These are phyloP conservation scores for Exophiala oligosperma DNA, from an alignment of 2,329 filamentous ascomycete genomes.

Conservation along the genomic window DNA sequence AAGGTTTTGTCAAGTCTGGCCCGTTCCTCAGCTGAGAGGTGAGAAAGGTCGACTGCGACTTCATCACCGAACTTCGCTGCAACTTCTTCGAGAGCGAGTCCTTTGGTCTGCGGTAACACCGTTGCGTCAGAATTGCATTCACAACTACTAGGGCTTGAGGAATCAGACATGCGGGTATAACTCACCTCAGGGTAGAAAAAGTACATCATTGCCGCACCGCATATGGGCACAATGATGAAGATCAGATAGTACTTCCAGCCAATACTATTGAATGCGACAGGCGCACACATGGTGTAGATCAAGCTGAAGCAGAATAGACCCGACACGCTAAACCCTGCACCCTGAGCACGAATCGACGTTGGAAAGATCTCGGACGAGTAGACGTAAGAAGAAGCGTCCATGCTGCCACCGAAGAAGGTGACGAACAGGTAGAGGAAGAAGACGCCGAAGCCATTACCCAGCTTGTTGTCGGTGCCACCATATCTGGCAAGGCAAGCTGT, in stretches of 20 bases:
- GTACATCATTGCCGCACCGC: conserved; percentile 26
- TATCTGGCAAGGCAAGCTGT: conserved; percentile 38
- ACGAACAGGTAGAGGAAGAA: conserved; percentile 43
- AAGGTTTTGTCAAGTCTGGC: conserved; percentile 17
- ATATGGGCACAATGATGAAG: conserved; percentile 31
- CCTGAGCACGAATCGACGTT: conserved; percentile 37
- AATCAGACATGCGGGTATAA: conserved; percentile 31
- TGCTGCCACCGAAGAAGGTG: conserved; percentile 36
- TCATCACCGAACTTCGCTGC: conserved; percentile 26
- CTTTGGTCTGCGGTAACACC: conserved; percentile 26
- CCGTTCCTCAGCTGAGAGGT: conserved; percentile 42
- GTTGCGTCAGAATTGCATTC: background rate
- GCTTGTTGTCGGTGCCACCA: conserved; percentile 35
- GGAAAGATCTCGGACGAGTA: conserved; percentile 45
- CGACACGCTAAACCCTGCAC: conserved; percentile 33
- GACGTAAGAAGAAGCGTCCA: conserved; percentile 20
- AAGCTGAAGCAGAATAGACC: conserved; percentile 33
- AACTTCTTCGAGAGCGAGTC: conserved; percentile 31
- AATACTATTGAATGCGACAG: conserved; percentile 27
- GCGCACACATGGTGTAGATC: conserved; percentile 35
- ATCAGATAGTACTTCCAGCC: conserved; percentile 42
- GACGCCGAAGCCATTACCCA: conserved; percentile 39
- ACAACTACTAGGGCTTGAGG: background rate
- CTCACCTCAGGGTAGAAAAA: conserved; percentile 29
- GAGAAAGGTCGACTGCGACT: conserved; percentile 34